Percentiles rank a stretch among this genome's conserved stretches.
Evolutionary conservation across 2,329 filamentous ascomycete species (phyloP).

Genomic region (Beauveria bassiana): DNA sequence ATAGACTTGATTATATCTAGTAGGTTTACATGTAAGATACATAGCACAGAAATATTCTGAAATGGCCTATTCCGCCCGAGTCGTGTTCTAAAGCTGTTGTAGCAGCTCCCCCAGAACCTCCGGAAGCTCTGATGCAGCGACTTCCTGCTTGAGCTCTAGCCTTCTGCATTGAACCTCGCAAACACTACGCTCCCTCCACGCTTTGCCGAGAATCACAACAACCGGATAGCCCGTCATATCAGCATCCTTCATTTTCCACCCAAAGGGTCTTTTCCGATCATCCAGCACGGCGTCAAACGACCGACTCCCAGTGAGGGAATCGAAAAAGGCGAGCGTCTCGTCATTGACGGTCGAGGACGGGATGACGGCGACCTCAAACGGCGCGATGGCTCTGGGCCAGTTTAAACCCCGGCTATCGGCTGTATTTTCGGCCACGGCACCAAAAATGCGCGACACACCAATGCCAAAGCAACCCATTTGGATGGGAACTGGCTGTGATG

Average conservation of each 20-base stretch:
- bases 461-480: constrained; percentile 98
- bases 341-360: constrained; percentile 36
- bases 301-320: constrained; percentile 37
- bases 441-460: constrained; percentile 83
- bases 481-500: constrained; percentile 42
- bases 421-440: constrained; percentile 71
- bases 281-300: constrained; percentile 63
- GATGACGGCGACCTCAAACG: constrained; percentile 69
- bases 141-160: constrained; percentile 53
- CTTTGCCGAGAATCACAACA: constrained; percentile 67
- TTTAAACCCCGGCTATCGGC: constrained; percentile 67
- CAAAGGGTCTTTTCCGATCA: constrained; percentile 59
- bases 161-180: constrained; percentile 75
- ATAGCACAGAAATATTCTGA: background rate
- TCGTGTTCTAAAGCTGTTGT: constrained; percentile 35
- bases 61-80: background rate
- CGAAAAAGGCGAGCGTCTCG: constrained; percentile 54
- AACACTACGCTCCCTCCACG: constrained; percentile 50
- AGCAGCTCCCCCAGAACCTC: constrained; percentile 31
- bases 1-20: background rate
- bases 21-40: background rate
- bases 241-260: constrained; percentile 86
- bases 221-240: constrained; percentile 85
- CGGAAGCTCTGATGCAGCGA: constrained; percentile 43
- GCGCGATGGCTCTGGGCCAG: constrained; percentile 82